Evolutionary conservation across 495 filamentous ascomycete genomes (phyloP).

Genomic region (Trichoderma gamsii): DNA sequence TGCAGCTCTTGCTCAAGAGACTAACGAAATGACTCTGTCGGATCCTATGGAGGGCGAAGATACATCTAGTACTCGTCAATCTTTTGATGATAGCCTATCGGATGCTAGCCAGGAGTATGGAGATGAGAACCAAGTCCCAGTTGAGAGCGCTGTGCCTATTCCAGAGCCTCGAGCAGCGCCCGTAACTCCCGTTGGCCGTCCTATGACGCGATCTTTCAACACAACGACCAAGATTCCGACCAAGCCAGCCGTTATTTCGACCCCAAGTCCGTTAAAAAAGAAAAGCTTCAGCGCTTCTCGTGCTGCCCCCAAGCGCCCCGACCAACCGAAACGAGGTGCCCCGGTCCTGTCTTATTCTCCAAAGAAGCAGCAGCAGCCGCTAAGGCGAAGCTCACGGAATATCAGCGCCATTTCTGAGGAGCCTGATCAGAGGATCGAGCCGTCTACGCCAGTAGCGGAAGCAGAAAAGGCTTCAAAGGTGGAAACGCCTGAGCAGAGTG

Average conservation of each 20-base stretch:
- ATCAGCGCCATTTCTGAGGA: constrained; percentile 21
- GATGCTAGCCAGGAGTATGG: constrained; percentile 58
- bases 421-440: constrained; percentile 11
- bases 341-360: constrained; percentile 42
- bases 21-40: constrained; percentile 48
- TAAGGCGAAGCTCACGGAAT: constrained; percentile 19
- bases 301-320: constrained; percentile 26
- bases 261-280: constrained; percentile 42
- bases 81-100: constrained; percentile 40
- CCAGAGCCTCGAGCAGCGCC: constrained; percentile 13
- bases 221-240: constrained; percentile 73
- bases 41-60: constrained; percentile 33
- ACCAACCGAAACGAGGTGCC: constrained; percentile 31
- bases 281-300: constrained; percentile 52
- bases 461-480: constrained; percentile 42
- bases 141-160: constrained; percentile 34
- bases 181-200: constrained; percentile 2
- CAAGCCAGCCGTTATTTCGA: constrained; percentile 59
- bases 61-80: constrained; percentile 17
- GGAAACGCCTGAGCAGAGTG: constrained; percentile 37
- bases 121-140: constrained; percentile 54
- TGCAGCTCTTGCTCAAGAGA: constrained; percentile 41
- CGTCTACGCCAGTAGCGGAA: constrained; percentile 28
- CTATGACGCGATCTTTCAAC: constrained; percentile 41
- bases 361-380: constrained; percentile 34